A percentile compares a stretch with the other conserved stretches of the same genome.
Conservation (phyloP, 192 early-diverging fungal species). For the Helicostylum pulchrum region DNA sequence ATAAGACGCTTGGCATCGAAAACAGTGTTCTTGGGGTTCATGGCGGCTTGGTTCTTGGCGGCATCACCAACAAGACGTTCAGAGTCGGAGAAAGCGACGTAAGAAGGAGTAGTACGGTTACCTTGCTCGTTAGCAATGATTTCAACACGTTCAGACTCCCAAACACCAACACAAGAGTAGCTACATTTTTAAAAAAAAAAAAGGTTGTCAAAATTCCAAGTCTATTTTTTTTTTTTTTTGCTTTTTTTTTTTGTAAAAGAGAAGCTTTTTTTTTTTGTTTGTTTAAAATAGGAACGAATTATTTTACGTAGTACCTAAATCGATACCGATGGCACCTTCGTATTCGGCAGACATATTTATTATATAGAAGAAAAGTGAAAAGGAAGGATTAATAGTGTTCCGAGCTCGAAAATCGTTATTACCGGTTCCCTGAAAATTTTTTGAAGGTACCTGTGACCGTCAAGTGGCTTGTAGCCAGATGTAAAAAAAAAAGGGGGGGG, state of each 20-base stretch:
- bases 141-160: conserved; percentile 92
- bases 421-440: background rate
- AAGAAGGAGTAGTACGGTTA: conserved; percentile 86
- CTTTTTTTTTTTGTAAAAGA: too few species aligned
- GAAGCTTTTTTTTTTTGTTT: too few species aligned
- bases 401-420: background rate
- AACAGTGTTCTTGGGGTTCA: conserved; percentile 89
- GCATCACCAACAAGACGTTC: conserved; percentile 86
- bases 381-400: conserved; percentile 13
- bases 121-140: conserved; percentile 93
- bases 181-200: conserved; percentile 71
- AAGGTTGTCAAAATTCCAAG: conserved; percentile 39
- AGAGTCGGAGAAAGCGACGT: conserved; percentile 76
- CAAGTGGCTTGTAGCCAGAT: too few species aligned
- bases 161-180: conserved; percentile 89
- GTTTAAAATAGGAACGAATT: background rate
- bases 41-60: conserved; percentile 87
- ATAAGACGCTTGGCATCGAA: conserved; percentile 92
- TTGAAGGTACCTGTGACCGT: background rate
- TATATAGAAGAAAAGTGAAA: conserved; percentile 26
- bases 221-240: background rate
- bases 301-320: conserved; percentile 54
- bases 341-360: conserved; percentile 35
- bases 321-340: conserved; percentile 42
- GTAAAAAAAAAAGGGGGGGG: too few species aligned